Percentiles rank a stretch among this genome's conserved stretches.
Evolutionary conservation across 2,329 filamentous ascomycete species (phyloP).

Genomic region (Diaporthe eres): DNA sequence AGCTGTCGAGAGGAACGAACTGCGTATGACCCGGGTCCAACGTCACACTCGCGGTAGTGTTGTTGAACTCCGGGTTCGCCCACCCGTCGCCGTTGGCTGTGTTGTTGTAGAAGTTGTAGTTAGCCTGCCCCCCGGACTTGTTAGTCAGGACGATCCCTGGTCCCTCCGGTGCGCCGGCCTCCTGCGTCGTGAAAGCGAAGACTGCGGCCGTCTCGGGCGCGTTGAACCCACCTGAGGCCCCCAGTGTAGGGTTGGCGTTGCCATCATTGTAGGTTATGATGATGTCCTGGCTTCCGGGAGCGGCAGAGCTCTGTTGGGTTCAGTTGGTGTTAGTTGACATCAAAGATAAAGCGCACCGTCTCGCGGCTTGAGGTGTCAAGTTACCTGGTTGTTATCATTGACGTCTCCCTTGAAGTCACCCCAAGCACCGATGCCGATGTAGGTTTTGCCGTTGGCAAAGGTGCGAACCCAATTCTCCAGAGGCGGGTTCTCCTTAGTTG

Average conservation of each 20-base stretch:
- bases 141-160: conserved; percentile 18
- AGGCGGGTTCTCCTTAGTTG: conserved; percentile 52
- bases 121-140: conserved; percentile 21
- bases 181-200: not conserved
- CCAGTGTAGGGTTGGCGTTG: conserved; percentile 36
- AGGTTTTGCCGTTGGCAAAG: conserved; percentile 55
- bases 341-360: not conserved
- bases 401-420: conserved; percentile 49
- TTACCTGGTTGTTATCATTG: conserved; percentile 50
- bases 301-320: conserved; percentile 50
- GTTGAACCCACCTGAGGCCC: conserved; percentile 22
- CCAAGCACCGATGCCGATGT: conserved; percentile 57
- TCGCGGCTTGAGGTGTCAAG: not conserved
- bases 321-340: not conserved
- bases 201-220: not conserved
- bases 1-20: not conserved
- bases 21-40: not conserved
- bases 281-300: conserved; percentile 56
- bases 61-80: conserved; percentile 24
- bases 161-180: not conserved
- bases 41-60: conserved; percentile 4
- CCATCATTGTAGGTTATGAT: conserved; percentile 55
- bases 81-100: conserved; percentile 11
- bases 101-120: conserved; percentile 24
- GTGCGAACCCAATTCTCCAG: conserved; percentile 55